Evolutionary conservation across 345 rosid genomes (phyloP).

Genomic region (Arabis hirsuta): DNA sequence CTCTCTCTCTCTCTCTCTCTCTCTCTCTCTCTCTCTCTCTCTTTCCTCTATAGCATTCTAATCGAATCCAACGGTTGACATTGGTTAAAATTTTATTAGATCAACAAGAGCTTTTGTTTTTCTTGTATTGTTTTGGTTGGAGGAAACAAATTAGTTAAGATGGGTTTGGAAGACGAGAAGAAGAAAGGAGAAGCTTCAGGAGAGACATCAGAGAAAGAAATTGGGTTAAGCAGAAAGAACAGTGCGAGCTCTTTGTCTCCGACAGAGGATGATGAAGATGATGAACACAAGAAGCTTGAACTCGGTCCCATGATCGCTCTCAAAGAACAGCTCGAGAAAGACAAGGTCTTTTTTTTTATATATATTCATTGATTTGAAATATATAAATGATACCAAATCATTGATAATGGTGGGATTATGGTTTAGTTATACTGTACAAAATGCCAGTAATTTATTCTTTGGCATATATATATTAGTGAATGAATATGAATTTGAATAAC

Average conservation of each 20-base stretch:
- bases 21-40: slow-evolving; percentile 24
- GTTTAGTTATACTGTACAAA: neutral
- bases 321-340: slow-evolving; percentile 54
- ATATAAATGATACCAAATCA: neutral
- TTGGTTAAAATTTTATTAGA: slow-evolving; percentile 13
- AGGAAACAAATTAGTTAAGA: slow-evolving; percentile 21
- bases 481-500: neutral
- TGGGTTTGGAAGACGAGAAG: slow-evolving; percentile 43
- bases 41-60: slow-evolving; percentile 22
- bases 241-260: slow-evolving; percentile 44
- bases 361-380: neutral
- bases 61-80: slow-evolving; percentile 16
- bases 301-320: slow-evolving; percentile 56
- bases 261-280: slow-evolving; percentile 46
- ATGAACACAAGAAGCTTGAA: slow-evolving; percentile 40
- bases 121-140: slow-evolving; percentile 14
- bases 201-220: slow-evolving; percentile 37
- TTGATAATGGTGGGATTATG: slow-evolving; percentile 3
- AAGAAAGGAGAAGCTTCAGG: slow-evolving; percentile 36
- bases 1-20: neutral
- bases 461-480: neutral
- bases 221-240: slow-evolving; percentile 40
- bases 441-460: neutral
- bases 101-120: slow-evolving; percentile 20
- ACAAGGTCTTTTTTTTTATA: slow-evolving; percentile 40